Percentiles rank a stretch among this genome's conserved stretches.
Conservation (phyloP, 768 basidiomycete genomes). For the Chalciporus sphaerocephalus region DNA sequence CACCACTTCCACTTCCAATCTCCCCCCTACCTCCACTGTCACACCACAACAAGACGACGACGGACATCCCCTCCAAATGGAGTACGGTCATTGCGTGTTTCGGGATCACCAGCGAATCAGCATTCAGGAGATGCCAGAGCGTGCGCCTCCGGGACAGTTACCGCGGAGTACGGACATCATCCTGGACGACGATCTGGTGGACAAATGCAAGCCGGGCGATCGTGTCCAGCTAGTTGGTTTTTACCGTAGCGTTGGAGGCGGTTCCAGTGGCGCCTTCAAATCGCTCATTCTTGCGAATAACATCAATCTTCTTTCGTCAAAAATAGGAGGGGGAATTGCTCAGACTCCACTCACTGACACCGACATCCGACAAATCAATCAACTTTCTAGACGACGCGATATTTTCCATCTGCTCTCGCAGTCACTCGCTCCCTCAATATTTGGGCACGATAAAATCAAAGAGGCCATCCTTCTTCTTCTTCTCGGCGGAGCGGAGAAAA, state of each 20-base stretch:
- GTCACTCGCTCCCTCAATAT: slow-evolving; percentile 97
- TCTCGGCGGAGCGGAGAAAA: slow-evolving; percentile 96
- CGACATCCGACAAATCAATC: slow-evolving; percentile 95
- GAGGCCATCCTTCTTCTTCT: slow-evolving; percentile 88
- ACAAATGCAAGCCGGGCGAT: slow-evolving; percentile 97
- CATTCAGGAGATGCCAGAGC: slow-evolving; percentile 99
- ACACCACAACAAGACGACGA: slow-evolving; percentile 92
- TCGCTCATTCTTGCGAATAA: slow-evolving; percentile 94
- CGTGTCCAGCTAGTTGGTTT: slow-evolving; percentile 94
- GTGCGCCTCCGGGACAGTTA: slow-evolving; percentile 94
- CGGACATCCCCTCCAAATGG: slow-evolving; percentile 80
- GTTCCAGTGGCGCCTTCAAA: slow-evolving; percentile 89
- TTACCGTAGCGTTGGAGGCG: slow-evolving; percentile 91
- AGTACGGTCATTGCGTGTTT: slow-evolving; percentile 89
- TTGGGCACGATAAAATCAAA: slow-evolving; percentile 94
- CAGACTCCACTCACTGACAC: slow-evolving; percentile 87
- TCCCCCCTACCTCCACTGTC: slow-evolving; percentile 79
- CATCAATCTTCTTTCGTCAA: slow-evolving; percentile 89
- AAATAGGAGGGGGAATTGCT: slow-evolving; percentile 91
- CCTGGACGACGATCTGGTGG: slow-evolving; percentile 93
- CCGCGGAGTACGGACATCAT: slow-evolving; percentile 96
- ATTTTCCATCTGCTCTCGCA: slow-evolving; percentile 87
- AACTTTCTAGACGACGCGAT: slow-evolving; percentile 79
- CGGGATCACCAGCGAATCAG: slow-evolving; percentile 95
- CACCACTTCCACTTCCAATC: slow-evolving; percentile 79